phyloP scores from a whole-genome alignment of 345 rosid genomes.

The Murraya paniculata region DNA sequence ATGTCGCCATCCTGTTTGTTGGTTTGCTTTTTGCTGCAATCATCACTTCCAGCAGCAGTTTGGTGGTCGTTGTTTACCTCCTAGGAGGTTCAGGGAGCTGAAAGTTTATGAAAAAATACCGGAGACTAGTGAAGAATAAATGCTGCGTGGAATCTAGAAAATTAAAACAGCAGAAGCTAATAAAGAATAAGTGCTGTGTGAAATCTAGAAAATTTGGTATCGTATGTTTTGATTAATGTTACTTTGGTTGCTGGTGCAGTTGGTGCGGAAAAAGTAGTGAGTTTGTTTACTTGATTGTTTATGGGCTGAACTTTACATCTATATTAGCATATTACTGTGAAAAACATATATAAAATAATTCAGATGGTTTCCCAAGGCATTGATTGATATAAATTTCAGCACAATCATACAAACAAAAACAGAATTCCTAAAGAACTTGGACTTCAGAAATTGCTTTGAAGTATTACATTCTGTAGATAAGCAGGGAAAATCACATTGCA shows the following conservation, averaged over 20 bases:
- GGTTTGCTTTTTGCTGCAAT: constrained; percentile 36
- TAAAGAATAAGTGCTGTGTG: not conserved
- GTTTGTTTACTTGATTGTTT: not conserved
- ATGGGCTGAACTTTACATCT: not conserved
- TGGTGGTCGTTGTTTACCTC: constrained; percentile 47
- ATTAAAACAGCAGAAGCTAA: not conserved
- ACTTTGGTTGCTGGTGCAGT: not conserved
- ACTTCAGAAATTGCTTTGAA: too few species aligned
- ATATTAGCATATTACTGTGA: not conserved
- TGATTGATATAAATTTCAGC: too few species aligned
- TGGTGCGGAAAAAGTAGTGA: not conserved
- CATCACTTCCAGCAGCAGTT: constrained; percentile 43
- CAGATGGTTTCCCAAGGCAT: too few species aligned
- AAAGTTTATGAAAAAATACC: constrained; percentile 40
- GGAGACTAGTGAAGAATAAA: constrained; percentile 12
- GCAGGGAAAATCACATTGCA: too few species aligned
- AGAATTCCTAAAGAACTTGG: too few species aligned
- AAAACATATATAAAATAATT: too few species aligned
- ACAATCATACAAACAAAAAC: too few species aligned
- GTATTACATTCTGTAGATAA: too few species aligned
- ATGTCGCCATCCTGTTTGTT: constrained; percentile 30
- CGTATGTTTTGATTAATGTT: not conserved
- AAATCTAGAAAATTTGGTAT: not conserved
- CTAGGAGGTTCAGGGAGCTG: constrained; percentile 27
- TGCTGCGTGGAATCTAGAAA: not conserved